Percentiles rank a stretch among this genome's conserved stretches.
Evolutionary conservation across 1,284 basidiomycete species (phyloP).

Genomic region (Trametes hirsuta): DNA sequence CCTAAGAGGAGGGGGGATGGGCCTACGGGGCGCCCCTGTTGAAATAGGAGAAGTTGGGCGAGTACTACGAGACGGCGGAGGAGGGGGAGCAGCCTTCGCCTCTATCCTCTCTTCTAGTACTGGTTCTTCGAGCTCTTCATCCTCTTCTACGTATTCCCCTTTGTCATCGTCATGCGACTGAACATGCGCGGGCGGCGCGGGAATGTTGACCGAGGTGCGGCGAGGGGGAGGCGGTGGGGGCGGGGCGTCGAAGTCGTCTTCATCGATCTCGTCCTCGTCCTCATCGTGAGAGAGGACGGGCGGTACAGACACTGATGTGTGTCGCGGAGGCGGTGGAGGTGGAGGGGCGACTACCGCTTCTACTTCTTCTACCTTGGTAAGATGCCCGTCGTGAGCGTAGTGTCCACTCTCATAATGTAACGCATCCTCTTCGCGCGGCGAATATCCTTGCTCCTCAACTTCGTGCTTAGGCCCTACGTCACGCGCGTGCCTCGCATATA

Average conservation of each 20-base stretch:
- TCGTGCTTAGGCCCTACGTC: slow-evolving; percentile 15
- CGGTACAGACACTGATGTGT: background rate
- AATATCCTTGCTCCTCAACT: slow-evolving; percentile 6
- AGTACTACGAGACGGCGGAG: slow-evolving; percentile 11
- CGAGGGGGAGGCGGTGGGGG: slow-evolving; percentile 6
- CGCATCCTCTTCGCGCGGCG: background rate
- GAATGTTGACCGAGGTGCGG: slow-evolving; percentile 1
- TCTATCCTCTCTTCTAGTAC: background rate
- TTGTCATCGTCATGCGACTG: slow-evolving; percentile 3
- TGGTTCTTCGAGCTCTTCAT: slow-evolving; percentile 2
- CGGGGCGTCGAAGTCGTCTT: slow-evolving; percentile 9
- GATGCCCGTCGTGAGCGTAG: background rate
- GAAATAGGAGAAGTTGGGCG: slow-evolving; percentile 2
- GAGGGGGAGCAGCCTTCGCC: slow-evolving; percentile 6
- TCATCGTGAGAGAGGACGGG: background rate
- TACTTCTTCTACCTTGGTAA: background rate
- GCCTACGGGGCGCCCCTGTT: background rate
- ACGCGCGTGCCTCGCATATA: slow-evolving; percentile 15
- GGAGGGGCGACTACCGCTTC: background rate
- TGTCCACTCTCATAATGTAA: background rate
- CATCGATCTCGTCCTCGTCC: slow-evolving; percentile 1
- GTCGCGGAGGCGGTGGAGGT: background rate
- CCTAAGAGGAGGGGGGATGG: slow-evolving; percentile 1
- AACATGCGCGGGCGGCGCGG: slow-evolving; percentile 7
- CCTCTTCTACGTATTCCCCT: background rate